Percentiles rank a stretch among this genome's conserved stretches.
Conservation (phyloP, 129 eudicot species). For the Arctium minus region DNA sequence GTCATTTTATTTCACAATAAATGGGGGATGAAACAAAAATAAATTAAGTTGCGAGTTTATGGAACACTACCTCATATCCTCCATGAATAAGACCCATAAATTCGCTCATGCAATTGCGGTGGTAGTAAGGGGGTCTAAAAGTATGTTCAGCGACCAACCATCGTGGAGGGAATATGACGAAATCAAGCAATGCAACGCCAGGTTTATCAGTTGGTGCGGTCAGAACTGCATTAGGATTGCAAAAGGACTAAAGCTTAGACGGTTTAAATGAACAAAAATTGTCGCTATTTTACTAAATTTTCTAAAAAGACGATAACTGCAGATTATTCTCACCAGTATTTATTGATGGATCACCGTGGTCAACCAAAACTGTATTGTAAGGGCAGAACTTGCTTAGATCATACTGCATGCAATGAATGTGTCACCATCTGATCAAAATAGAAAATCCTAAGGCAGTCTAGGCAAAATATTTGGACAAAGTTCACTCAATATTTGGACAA, state of each 20-base stretch:
- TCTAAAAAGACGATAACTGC: not conserved
- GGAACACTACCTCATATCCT: conserved; percentile 71
- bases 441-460: not conserved
- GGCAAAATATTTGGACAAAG: not conserved
- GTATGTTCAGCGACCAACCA: conserved; percentile 99
- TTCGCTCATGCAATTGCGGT: conserved; percentile 99
- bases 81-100: conserved; percentile 98
- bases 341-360: conserved; percentile 98
- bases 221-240: conserved; percentile 57
- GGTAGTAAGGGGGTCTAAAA: conserved; percentile 96
- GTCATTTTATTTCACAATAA: not conserved
- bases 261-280: not conserved
- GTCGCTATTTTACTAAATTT: not conserved
- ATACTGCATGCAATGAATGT: conserved; percentile 55
- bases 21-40: not conserved
- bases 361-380: conserved; percentile 83
- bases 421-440: not conserved
- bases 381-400: conserved; percentile 88
- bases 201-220: conserved; percentile 96
- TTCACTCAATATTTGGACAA: not conserved
- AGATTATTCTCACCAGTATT: conserved; percentile 61
- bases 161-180: conserved; percentile 97
- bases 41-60: not conserved
- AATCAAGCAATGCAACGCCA: conserved; percentile 98
- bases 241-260: not conserved